Evolutionary conservation across 352 stramenopile species (phyloP), one percentile per base, ranked within the genome.

Genomic region (Lagenidium giganteum): DNA sequence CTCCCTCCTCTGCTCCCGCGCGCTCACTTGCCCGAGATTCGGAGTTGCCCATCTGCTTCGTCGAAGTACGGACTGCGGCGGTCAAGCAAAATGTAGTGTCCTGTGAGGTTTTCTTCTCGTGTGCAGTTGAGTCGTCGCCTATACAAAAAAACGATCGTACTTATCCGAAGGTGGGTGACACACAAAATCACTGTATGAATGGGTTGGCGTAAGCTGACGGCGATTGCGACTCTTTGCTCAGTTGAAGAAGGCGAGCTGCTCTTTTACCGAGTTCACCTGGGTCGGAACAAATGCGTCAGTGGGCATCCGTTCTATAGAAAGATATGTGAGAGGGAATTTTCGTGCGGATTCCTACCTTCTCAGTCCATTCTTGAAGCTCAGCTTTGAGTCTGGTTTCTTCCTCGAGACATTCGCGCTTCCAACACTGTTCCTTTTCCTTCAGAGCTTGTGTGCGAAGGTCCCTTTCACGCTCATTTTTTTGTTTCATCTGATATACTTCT

Each of bases 21-120:
- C 32, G 16, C 32, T 13, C 11, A 38, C 32, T 18, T 13, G 32
- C 32, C 32, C 68, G 55, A 13, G 72, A 85, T 46, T 85, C 72
- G 26, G 66, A 48, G 36, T 77, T 81, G 26, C 72, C 72, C 72
- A 85, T 84, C 32, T 38, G 32, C 32, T 38, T 13, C 11, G 16
- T 18, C 11, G 16, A 38, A 18, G 11, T 13, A 38, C 32, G 16
- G 16, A 38, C 11, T 38, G 32, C 11, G 16, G 32, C 16, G 32
- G 32, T 20, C 16, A 18, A 13, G 11, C 11, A 38, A 38, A 1
- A 13, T 13, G 32, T 13, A 1, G 16, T 38, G 32, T 38, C 11
- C 11, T 1, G 16, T 20, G 16, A 38, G 32, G 32, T 41, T 41
- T 41, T 16, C 20, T 25, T 25, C 16, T 26, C 26, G 11, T 25